phyloP scores from a whole-genome alignment of 176 grass and related monocot genomes.

The Zizania latifolia region DNA sequence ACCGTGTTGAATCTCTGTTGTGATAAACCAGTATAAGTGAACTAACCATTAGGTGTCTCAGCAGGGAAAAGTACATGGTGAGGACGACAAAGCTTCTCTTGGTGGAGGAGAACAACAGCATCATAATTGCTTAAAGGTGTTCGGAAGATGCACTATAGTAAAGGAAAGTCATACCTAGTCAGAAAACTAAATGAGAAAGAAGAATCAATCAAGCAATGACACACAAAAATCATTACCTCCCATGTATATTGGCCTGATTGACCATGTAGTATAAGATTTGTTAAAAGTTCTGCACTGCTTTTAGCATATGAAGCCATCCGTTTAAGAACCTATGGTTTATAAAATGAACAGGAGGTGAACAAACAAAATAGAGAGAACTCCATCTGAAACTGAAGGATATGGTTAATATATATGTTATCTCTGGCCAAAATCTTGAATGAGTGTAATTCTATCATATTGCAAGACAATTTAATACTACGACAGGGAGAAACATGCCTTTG shows the following conservation, averaged over 20 bases:
- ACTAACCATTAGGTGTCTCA: constrained; percentile 53
- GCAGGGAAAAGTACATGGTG: constrained; percentile 74
- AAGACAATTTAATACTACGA: background rate
- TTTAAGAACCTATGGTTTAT: constrained; percentile 61
- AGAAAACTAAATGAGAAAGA: background rate
- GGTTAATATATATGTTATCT: constrained; percentile 6
- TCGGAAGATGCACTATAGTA: constrained; percentile 57
- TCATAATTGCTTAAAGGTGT: constrained; percentile 97
- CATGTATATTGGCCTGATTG: constrained; percentile 64
- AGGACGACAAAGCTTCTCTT: constrained; percentile 62
- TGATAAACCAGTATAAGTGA: background rate
- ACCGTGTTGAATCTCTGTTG: background rate
- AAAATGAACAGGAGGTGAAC: constrained; percentile 8
- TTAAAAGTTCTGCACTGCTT: constrained; percentile 80
- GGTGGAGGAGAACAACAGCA: constrained; percentile 77
- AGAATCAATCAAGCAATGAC: background rate
- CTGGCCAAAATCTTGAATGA: background rate
- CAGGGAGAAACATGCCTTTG: background rate
- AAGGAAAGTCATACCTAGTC: background rate
- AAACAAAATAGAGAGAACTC: constrained; percentile 11
- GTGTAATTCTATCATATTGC: background rate
- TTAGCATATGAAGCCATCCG: constrained; percentile 72
- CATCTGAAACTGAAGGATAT: background rate
- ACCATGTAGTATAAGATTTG: constrained; percentile 59
- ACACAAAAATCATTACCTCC: constrained; percentile 56